Base-by-base conservation (phyloP, 176 grass and related monocot species). In the Pharus latifolius region DNA sequence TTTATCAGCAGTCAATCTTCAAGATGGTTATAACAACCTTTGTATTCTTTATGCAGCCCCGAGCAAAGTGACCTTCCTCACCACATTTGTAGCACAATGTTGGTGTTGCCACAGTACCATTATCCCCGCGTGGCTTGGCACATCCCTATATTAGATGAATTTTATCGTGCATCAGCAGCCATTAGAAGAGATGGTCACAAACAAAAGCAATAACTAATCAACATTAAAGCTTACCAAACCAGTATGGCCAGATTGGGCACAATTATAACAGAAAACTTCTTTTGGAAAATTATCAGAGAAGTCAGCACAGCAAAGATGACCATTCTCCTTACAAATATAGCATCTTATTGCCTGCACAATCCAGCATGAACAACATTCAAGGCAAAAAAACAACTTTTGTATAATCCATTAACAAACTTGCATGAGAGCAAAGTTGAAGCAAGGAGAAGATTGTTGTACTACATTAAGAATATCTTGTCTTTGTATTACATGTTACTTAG, bases 221-320 rank as follows among this genome's bases (percentile, higher is more conserved):
- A 12, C 19, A 78, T 45, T 50, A 56, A 30, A 72, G 71, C 90
- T 85, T 85, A 99, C 96, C 64, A 44, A 69, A 65, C 96, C 96
- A 79, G 75, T 77, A 78, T 99, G 96, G 35, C 90, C 90, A 66
- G 79, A 67, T 70, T 88, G 81, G 49, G 96, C 90, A 86, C 96
- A 99, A 78, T 99, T 95, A 69, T 95, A 94, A 74, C 96, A 99
- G 49, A 60, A 86, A 43, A 99, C 61, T 65, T 83, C 79, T 79
- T 76, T 91, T 22, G 73, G 48, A 80, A 26, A 62, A 77, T 37
- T 82, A 73, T 91, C 84, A 37, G 55, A 54, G 41, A 95, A 77
- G 57, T 85, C 72, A 2, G 60, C 70, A 67, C 96, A 99, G 53
- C 96, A 99, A 16, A 99, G 90, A 86, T 99, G 96, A 27, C 90